Evolutionary conservation across 1,284 basidiomycete species (phyloP), one percentile per base, ranked within the genome.

Genomic region (Omphalotus olearius): DNA sequence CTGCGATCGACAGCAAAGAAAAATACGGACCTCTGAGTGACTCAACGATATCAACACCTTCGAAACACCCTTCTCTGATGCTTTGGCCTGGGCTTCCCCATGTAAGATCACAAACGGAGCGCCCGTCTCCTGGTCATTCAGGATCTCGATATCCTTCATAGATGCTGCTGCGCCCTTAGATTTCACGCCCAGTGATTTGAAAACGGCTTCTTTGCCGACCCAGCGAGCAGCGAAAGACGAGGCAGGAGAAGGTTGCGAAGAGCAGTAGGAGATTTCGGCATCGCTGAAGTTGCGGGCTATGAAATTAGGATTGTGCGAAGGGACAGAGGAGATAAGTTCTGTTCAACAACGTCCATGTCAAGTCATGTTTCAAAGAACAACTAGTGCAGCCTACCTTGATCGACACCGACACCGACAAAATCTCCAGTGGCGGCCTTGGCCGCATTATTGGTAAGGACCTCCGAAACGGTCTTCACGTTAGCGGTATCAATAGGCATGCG

Each of bases 201-300:
- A 98, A 48, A 95, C 90, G 10, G 95, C 96, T 69, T 99, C 97
- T 70, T 98, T 99, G 45, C 93, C 95, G 44, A 85, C 91, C 94
- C 97, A 99, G 58, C 95, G 89, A 47, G 91, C 95, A 36, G 95
- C 94, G 66, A 97, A 95, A 7, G 95, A 98, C 3, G 96, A 89
- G 1, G 80, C 71, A 16, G 91, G 85, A 55, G 92, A 90, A 0
- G 97, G 86, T 63, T 98, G 93, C n/a, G 81, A 63, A 49, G 74
- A 76, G 73, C 96, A 98, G 76, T 98, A 98, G 13, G 78, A 72
- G 60, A 88, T 81, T 74, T 99, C 96, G 23, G 79, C 84, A 11
- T 85, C 80, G 18, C 96, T 98, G 70, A 98, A 99, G 78, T 99
- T 99, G 59, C 93, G 86, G 57, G 80, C 68, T 54, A 98, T 74